Evolutionary conservation across 371 early-diverging fungal genomes (phyloP).

Genomic region (Dichotomocladium elegans): DNA sequence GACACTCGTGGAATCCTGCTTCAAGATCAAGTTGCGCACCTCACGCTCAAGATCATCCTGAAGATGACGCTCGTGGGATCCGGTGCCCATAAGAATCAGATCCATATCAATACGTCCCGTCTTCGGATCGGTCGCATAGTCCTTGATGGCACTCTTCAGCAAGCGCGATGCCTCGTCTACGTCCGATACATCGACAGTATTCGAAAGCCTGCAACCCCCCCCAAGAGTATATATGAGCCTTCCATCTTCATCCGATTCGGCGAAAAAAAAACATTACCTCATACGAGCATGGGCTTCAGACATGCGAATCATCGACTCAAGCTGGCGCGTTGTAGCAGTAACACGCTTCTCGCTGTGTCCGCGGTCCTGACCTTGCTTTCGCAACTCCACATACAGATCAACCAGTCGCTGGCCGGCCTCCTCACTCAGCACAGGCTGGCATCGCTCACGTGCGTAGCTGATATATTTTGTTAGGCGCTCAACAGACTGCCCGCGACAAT

Average conservation of each 20-base stretch:
- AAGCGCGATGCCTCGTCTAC: constrained; percentile 85
- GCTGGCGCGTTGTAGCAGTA: constrained; percentile 97
- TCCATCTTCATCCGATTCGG: too few species aligned
- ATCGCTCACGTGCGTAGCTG: constrained; percentile 79
- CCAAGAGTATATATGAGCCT: neutral
- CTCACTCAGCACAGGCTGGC: constrained; percentile 82
- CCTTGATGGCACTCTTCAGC: constrained; percentile 91
- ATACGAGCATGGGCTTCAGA: constrained; percentile 98
- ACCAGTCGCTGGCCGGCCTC: constrained; percentile 78
- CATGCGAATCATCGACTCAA: constrained; percentile 99
- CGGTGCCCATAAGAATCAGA: constrained; percentile 88
- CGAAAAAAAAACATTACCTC: constrained; percentile 47
- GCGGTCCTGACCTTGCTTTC: constrained; percentile 74
- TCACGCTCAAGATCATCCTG: constrained; percentile 48
- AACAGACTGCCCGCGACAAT: constrained; percentile 53
- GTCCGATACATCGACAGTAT: constrained; percentile 70
- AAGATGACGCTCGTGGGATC: constrained; percentile 51
- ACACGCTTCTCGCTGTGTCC: constrained; percentile 69
- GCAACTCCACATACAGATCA: constrained; percentile 84
- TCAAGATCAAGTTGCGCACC: constrained; percentile 33
- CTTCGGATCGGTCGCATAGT: constrained; percentile 95
- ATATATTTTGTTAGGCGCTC: constrained; percentile 88
- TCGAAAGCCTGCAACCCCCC: constrained; percentile 56
- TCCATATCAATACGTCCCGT: constrained; percentile 99
- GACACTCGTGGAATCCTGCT: constrained; percentile 29